phyloP scores from a whole-genome alignment of 169 alveolate species.

The Cryptosporidium felis region DNA sequence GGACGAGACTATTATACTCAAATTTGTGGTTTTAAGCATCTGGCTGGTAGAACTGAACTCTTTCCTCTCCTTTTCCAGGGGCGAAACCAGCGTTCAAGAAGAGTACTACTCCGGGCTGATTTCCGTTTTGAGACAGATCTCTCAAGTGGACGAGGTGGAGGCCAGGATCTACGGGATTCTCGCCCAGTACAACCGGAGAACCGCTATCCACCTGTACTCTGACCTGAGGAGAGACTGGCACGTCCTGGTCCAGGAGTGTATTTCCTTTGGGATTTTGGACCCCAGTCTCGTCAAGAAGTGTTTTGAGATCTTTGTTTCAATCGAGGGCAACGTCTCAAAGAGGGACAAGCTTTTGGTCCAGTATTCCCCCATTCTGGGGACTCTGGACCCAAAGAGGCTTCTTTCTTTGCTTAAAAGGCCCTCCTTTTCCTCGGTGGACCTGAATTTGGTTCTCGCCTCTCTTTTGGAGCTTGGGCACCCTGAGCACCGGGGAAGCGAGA shows the following conservation, averaged over 20 bases:
- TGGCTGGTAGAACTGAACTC: conserved; percentile 56
- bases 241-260: conserved; percentile 40
- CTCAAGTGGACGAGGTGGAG: conserved; percentile 41
- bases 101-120: conserved; percentile 4
- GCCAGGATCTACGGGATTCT: conserved; percentile 19
- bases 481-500: background rate
- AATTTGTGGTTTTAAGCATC: conserved; percentile 17
- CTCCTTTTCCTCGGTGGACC: conserved; percentile 23
- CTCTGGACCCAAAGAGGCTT: conserved; percentile 29
- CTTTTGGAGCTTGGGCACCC: background rate
- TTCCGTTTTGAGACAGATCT: background rate
- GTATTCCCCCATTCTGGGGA: conserved; percentile 23
- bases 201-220: conserved; percentile 25
- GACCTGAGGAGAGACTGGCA: conserved; percentile 62
- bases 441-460: conserved; percentile 9
- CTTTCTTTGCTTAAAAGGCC: conserved; percentile 38
- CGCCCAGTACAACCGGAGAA: conserved; percentile 27
- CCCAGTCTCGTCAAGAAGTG: background rate
- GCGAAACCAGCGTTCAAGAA: background rate
- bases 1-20: background rate
- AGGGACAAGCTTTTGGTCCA: conserved; percentile 29
- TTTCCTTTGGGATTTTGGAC: conserved; percentile 17
- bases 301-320: conserved; percentile 30
- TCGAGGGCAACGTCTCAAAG: conserved; percentile 17
- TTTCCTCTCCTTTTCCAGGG: conserved; percentile 17